Conservation (phyloP, 495 filamentous ascomycete species). For the Aspergillus saccharolyticus region DNA sequence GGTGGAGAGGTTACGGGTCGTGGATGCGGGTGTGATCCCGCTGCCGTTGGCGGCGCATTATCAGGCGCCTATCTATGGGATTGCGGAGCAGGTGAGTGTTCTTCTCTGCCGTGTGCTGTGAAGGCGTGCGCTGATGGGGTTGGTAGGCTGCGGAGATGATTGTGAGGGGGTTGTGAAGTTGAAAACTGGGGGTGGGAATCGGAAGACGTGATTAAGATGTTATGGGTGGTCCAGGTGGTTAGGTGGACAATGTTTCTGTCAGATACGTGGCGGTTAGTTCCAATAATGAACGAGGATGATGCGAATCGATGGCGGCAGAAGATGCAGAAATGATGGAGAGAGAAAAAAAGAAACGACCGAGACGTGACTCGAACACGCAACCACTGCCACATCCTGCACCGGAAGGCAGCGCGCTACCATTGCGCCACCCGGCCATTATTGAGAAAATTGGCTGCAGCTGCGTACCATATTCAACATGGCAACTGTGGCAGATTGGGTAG, state of each 20-base stretch:
- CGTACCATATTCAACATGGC: background rate
- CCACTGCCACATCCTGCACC: background rate
- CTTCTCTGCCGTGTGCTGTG: background rate
- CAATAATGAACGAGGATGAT: too few relatives aligned
- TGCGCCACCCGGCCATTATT: background rate
- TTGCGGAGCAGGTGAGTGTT: conserved; percentile 19
- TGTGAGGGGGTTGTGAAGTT: background rate
- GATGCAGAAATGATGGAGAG: background rate
- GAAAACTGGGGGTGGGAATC: background rate
- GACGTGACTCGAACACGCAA: conserved; percentile 3
- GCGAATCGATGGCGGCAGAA: background rate
- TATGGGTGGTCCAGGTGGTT: too few relatives aligned
- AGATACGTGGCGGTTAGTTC: too few relatives aligned
- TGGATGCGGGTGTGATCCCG: conserved; percentile 33
- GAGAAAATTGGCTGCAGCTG: background rate
- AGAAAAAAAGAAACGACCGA: conserved; percentile 1
- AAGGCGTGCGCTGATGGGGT: background rate
- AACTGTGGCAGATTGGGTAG: too few relatives aligned
- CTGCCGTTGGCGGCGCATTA: conserved; percentile 24
- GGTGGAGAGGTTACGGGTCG: conserved; percentile 24
- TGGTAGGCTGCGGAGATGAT: background rate
- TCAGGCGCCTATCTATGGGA: conserved; percentile 26
- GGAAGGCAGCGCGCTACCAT: conserved; percentile 2
- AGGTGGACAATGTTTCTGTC: too few relatives aligned
- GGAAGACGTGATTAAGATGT: too few relatives aligned